phyloP scores from a whole-genome alignment of 2,329 filamentous ascomycete genomes.

The Fusarium domesticum region DNA sequence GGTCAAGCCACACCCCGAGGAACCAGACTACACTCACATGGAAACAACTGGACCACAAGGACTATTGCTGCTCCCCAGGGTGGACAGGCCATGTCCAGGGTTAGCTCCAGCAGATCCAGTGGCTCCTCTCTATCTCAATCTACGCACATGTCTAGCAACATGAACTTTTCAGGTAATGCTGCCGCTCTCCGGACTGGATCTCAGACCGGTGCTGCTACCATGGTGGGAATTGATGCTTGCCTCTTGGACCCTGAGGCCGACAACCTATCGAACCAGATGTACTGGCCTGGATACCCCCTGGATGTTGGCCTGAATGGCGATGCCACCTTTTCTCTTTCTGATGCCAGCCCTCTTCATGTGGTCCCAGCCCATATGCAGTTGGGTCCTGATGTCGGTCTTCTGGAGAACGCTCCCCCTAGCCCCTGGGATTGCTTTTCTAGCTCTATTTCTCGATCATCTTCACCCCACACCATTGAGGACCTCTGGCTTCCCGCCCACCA shows the following conservation, averaged over 20 bases:
- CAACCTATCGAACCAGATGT: constrained; percentile 48
- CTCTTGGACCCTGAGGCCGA: constrained; percentile 49
- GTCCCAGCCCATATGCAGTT: constrained; percentile 55
- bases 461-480: constrained; percentile 49
- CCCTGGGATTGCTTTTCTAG: constrained; percentile 54
- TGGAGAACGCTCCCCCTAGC: constrained; percentile 49
- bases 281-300: constrained; percentile 48
- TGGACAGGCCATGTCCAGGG: constrained; percentile 41
- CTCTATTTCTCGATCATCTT: constrained; percentile 50
- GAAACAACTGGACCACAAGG: constrained; percentile 47
- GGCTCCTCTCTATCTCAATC: constrained; percentile 49
- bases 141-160: constrained; percentile 48
- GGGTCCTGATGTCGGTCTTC: constrained; percentile 49
- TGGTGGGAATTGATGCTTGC: constrained; percentile 51
- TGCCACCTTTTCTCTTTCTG: constrained; percentile 42
- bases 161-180: constrained; percentile 53
- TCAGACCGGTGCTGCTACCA: constrained; percentile 34
- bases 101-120: constrained; percentile 38
- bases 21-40: constrained; percentile 41
- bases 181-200: constrained; percentile 42
- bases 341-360: constrained; percentile 49
- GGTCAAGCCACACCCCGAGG: constrained; percentile 54
- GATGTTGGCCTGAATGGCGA: constrained; percentile 42
- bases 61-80: constrained; percentile 32
- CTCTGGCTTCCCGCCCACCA: constrained; percentile 38